phyloP scores from a whole-genome alignment of 106 monocot genomes.

The Platanthera zijinensis region DNA sequence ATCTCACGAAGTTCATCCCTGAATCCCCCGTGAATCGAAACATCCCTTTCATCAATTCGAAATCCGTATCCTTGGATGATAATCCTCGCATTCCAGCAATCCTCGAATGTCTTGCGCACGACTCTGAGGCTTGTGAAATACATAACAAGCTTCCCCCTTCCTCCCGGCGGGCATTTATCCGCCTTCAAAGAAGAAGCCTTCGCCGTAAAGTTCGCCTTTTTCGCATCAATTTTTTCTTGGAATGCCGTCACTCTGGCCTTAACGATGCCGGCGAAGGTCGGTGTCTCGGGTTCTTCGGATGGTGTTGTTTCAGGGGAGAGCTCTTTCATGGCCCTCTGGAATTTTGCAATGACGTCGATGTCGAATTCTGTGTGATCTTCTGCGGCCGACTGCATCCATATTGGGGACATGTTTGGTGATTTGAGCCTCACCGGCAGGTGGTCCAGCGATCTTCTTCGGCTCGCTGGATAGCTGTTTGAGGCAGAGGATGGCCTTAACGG shows the following conservation, averaged over 20 bases:
- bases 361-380: slow-evolving; percentile 31
- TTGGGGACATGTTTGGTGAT: not conserved
- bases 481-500: slow-evolving; percentile 14
- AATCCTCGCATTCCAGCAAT: slow-evolving; percentile 36
- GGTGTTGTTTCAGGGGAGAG: slow-evolving; percentile 10
- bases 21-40: slow-evolving; percentile 66
- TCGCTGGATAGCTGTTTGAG: not conserved
- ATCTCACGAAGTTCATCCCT: slow-evolving; percentile 56
- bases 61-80: slow-evolving; percentile 56
- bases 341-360: slow-evolving; percentile 27
- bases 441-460: slow-evolving; percentile 3
- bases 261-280: slow-evolving; percentile 29
- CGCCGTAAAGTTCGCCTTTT: not conserved
- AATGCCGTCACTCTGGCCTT: slow-evolving; percentile 34
- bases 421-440: slow-evolving; percentile 7
- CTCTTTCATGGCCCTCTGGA: slow-evolving; percentile 27
- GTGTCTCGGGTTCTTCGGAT: slow-evolving; percentile 1
- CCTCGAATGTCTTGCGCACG: slow-evolving; percentile 69
- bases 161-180: slow-evolving; percentile 18
- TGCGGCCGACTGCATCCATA: slow-evolving; percentile 6
- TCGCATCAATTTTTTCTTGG: slow-evolving; percentile 55
- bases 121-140: slow-evolving; percentile 82
- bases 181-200: not conserved
- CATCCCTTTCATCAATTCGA: slow-evolving; percentile 71
- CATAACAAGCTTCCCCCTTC: slow-evolving; percentile 43